These are phyloP conservation scores for Cairneyella variabilis DNA, from an alignment of 495 filamentous ascomycete species.

Conservation along the genomic window DNA sequence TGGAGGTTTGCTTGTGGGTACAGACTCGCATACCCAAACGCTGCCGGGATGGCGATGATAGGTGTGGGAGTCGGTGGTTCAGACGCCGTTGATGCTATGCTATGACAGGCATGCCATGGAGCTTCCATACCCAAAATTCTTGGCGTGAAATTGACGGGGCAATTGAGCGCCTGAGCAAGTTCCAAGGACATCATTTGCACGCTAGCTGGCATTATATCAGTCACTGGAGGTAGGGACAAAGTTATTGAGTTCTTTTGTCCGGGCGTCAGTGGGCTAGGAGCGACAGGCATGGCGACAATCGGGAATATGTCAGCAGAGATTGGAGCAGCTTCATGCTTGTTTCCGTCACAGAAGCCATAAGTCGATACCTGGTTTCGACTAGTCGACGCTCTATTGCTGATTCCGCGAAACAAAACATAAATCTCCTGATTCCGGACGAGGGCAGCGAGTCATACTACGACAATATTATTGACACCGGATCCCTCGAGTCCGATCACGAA, in stretches of 20 bases:
- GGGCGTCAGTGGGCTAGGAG: conserved; percentile 62
- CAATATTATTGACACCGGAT: conserved; percentile 89
- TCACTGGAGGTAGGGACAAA: conserved; percentile 92
- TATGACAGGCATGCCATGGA: conserved; percentile 93
- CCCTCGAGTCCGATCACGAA: conserved; percentile 92
- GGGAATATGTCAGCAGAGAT: conserved; percentile 83
- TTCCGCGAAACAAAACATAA: conserved; percentile 56
- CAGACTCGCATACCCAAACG: conserved; percentile 98
- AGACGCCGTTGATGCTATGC: conserved; percentile 97
- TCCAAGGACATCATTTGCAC: conserved; percentile 96
- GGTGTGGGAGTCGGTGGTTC: conserved; percentile 97
- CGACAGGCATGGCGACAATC: conserved; percentile 61
- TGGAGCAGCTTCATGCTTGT: conserved; percentile 89
- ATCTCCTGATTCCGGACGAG: not conserved
- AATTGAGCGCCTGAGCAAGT: conserved; percentile 85
- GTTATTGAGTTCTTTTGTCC: conserved; percentile 90
- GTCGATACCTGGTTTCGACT: conserved; percentile 86
- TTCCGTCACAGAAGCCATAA: conserved; percentile 97
- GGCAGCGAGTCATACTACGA: not conserved
- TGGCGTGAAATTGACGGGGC: conserved; percentile 84
- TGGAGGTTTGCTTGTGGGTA: conserved; percentile 93
- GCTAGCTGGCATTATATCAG: conserved; percentile 90
- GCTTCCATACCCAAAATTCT: conserved; percentile 94
- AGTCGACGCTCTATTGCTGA: conserved; percentile 85
- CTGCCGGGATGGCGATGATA: conserved; percentile 87